Base-by-base conservation (phyloP, 768 basidiomycete species). In the Pulveroboletus sp. region DNA sequence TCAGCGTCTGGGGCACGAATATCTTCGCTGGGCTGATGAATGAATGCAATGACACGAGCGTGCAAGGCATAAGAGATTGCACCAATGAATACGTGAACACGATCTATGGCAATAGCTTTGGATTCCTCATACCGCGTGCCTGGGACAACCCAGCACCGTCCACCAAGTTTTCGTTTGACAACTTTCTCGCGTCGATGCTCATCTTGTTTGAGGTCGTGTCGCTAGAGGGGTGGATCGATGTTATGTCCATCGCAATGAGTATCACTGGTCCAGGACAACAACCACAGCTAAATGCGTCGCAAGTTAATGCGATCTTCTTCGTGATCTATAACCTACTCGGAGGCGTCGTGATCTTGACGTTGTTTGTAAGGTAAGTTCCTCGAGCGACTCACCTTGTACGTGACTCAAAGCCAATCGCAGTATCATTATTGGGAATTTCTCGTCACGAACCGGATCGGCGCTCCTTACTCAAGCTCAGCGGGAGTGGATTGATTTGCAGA, bases 191-290 rank as follows among this genome's bases (percentile, higher is more conserved):
- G 4, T 86, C 91, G 0, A 73, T 97, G 36, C 77, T 97, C 46
- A 96, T 97, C 61, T 77, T 97, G 1, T 97, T 96, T 60, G 95
- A 98, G 70, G 93, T 95, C 57, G 91, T 97, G 21, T 95, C 93
- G 0, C 72, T 96, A 43, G 93, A 95, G 70, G 95, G 95, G 2
- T 97, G 94, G 95, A 79, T 89, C n/a, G 91, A 94, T 62, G 95
- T 93, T 43, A 87, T 96, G 86, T 71, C 69, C 33, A 77, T 84
- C 24, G 86, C 85, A 1, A 88, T 88, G 66, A 81, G 83, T 54
- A 86, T 96, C 55, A 84, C 80, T 1, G 89, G 86, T 5, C 63
- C 55, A 18, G 81, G 82, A 27, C 69, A 69, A 47, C 93, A 96
- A 63, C 89, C 92, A 0, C 69, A 77, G 51, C 76, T 70, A 36